Conservation (phyloP, 2,329 filamentous ascomycete genomes). For the Penicillium sp. region DNA sequence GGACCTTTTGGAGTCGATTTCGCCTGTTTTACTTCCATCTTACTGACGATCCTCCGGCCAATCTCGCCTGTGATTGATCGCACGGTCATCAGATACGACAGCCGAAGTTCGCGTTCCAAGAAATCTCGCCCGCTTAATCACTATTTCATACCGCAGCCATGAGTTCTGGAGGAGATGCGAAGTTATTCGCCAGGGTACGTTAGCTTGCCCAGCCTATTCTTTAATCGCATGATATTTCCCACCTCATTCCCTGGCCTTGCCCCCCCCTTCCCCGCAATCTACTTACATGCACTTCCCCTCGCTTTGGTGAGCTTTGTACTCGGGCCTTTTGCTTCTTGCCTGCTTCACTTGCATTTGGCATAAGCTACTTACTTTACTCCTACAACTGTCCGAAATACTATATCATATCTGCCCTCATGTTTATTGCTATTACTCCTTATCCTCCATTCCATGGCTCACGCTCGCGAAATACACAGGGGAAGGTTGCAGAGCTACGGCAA, state of each 20-base stretch:
- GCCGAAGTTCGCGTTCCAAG: slow-evolving; percentile 7
- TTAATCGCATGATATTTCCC: slow-evolving; percentile 13
- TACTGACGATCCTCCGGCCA: slow-evolving; percentile 4
- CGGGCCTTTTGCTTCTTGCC: slow-evolving; percentile 3
- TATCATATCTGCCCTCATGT: slow-evolving; percentile 23
- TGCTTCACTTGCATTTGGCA: not conserved
- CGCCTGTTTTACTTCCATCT: not conserved
- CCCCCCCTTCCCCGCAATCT: slow-evolving; percentile 20
- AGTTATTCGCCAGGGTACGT: slow-evolving; percentile 96
- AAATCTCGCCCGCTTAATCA: slow-evolving; percentile 2
- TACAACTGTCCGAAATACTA: not conserved
- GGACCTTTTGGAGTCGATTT: slow-evolving; percentile 3
- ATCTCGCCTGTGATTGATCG: slow-evolving; percentile 22
- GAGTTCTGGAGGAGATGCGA: slow-evolving; percentile 86
- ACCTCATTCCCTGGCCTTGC: not conserved
- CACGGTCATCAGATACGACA: slow-evolving; percentile 5
- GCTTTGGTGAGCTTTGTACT: slow-evolving; percentile 2
- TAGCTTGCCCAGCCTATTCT: slow-evolving; percentile 19
- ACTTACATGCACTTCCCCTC: slow-evolving; percentile 10
- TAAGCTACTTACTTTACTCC: slow-evolving; percentile 3
- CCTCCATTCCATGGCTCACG: slow-evolving; percentile 31
- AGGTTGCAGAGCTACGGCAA: slow-evolving; percentile 92
- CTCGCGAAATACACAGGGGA: slow-evolving; percentile 68
- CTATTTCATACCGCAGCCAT: slow-evolving; percentile 43
- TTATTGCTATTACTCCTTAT: slow-evolving; percentile 31